Base-by-base conservation (phyloP, 352 stramenopile genomes). In the Lagenidium sp. region DNA sequence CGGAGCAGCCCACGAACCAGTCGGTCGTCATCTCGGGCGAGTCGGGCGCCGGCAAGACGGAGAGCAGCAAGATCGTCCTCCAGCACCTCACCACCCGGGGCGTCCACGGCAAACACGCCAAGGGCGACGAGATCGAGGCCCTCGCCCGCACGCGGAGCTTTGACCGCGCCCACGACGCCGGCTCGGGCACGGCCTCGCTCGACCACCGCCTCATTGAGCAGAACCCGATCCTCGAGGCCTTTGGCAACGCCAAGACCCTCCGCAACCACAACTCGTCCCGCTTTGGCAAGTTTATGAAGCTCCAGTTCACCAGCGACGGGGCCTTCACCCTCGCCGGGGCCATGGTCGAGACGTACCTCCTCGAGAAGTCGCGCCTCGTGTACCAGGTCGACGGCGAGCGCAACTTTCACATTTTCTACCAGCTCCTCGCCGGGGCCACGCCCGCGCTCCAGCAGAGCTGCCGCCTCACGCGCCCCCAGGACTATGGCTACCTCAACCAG, bases 371-470 rank as follows among this genome's bases (percentile, higher is more conserved):
- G 43, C 78, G 81, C 34, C 66, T 95, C 7, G 81, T 93, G 43
- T 85, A 92, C 58, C 82, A 95, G 32, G 87, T 94, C 28, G 69
- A 88, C 29, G 80, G 82, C 28, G 89, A 97, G 61, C 84, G 92
- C 51, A 97, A 97, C 60, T 97, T 97, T 58, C 92, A 98, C 63
- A 94, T 96, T 41, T 97, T 97, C 47, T 98, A 98, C 58, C 85
- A 97, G 58, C 47, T 97, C 30, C 59, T 95, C 28, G 55, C 68
- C 4, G 85, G 78, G 19, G 76, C 78, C 4, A 80, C 73, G 15
- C 31, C 63, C 6, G 50, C 56, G 37, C 63, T 73, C 18, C 70
- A 69, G 29, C 46, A 62, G 32, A 61, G 85, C 44, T 85, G 88
- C 48, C 50, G 83, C 47, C 63, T 91, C 19, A 84, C 70, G 11